Percentiles rank a stretch among this genome's conserved stretches.
Evolutionary conservation across 306 rosid genomes (phyloP).

Genomic region (Prunus fruticosa): DNA sequence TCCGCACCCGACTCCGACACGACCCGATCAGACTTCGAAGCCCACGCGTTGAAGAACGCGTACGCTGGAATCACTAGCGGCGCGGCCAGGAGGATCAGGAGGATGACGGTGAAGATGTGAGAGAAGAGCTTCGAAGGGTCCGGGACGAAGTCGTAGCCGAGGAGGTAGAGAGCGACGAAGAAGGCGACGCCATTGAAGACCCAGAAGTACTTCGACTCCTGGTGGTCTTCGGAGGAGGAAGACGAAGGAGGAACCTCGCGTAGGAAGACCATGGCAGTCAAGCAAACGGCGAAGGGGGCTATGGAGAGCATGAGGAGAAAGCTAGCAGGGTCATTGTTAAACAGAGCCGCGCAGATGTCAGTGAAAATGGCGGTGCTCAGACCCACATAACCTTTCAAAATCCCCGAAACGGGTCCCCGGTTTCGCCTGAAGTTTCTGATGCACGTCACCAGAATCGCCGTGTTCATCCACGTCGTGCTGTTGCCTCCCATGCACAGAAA

Average conservation of each 20-base stretch:
- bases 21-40: constrained; percentile 3
- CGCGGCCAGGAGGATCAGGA: constrained; percentile 55
- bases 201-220: constrained; percentile 58
- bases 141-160: constrained; percentile 50
- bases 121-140: constrained; percentile 43
- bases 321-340: constrained; percentile 51
- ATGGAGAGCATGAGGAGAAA: constrained; percentile 73
- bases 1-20: constrained; percentile 24
- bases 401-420: constrained; percentile 87
- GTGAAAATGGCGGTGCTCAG: constrained; percentile 97
- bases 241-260: constrained; percentile 50
- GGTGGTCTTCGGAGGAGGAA: constrained; percentile 32
- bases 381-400: constrained; percentile 76
- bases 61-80: constrained; percentile 61
- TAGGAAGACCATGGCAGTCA: constrained; percentile 74
- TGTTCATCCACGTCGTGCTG: constrained; percentile 99
- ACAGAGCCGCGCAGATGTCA: constrained; percentile 62
- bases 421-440: constrained; percentile 70
- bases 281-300: constrained; percentile 66
- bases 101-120: constrained; percentile 32
- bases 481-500: constrained; percentile 92
- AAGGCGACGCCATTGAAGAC: constrained; percentile 62
- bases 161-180: constrained; percentile 57
- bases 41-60: constrained; percentile 26
- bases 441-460: constrained; percentile 80